phyloP scores from a whole-genome alignment of 495 filamentous ascomycete genomes.

The Penicillium egyptiacum region DNA sequence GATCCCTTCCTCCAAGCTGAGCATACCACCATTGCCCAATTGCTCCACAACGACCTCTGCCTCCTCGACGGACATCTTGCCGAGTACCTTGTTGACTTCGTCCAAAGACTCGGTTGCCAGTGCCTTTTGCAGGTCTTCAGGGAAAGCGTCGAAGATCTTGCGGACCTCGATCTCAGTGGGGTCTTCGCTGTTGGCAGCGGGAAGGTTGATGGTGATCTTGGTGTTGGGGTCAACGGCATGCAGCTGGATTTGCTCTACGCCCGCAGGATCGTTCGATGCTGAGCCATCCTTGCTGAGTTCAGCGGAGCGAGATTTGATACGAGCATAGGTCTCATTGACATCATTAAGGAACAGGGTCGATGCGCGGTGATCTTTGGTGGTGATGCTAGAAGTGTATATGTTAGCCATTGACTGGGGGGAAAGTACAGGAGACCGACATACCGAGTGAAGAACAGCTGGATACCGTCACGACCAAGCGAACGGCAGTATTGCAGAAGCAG shows the following conservation, averaged over 20 bases:
- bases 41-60: slow-evolving; percentile 87
- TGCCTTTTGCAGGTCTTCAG: slow-evolving; percentile 74
- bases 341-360: slow-evolving; percentile 88
- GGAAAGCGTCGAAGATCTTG: slow-evolving; percentile 80
- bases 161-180: slow-evolving; percentile 64
- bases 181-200: slow-evolving; percentile 60
- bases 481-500: slow-evolving; percentile 93
- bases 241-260: slow-evolving; percentile 96
- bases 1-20: slow-evolving; percentile 87
- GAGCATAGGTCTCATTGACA: slow-evolving; percentile 79
- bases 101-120: slow-evolving; percentile 83
- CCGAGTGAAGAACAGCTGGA: slow-evolving; percentile 91
- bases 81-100: slow-evolving; percentile 93
- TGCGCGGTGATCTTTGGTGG: slow-evolving; percentile 90
- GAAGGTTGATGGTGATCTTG: slow-evolving; percentile 83
- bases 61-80: slow-evolving; percentile 87
- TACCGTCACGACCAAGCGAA: slow-evolving; percentile 81
- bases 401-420: slow-evolving; percentile 13
- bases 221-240: slow-evolving; percentile 95
- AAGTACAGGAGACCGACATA: slow-evolving; percentile 25
- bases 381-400: slow-evolving; percentile 57
- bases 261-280: slow-evolving; percentile 62
- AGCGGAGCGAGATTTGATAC: slow-evolving; percentile 74
- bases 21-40: slow-evolving; percentile 82
- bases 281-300: slow-evolving; percentile 70